Evolutionary conservation across 1,139 yeast species (phyloP).

Genomic region (Hyphopichia buzzinii): DNA sequence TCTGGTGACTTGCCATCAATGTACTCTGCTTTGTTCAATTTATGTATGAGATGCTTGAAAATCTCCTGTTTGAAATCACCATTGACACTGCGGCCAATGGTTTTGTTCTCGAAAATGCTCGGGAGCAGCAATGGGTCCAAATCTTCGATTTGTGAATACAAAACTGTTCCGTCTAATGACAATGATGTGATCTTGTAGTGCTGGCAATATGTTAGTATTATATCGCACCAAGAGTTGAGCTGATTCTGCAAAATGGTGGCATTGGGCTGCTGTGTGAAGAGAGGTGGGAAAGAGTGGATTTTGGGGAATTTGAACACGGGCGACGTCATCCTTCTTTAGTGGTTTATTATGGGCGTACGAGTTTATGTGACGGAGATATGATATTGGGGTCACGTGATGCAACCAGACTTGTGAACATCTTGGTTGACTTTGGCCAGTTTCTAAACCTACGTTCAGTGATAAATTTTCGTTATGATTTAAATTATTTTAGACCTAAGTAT

Average conservation of each 20-base stretch:
- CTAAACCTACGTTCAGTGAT: neutral
- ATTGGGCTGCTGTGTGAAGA: conserved; percentile 88
- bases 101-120: conserved; percentile 46
- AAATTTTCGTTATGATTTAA: neutral
- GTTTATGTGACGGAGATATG: no score
- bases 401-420: no score
- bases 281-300: conserved; percentile 86
- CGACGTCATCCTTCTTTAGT: no score
- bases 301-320: conserved; percentile 51
- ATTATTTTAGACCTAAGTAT: neutral
- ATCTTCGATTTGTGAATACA: conserved; percentile 25
- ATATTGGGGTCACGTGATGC: conserved; percentile 1
- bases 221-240: conserved; percentile 45
- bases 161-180: conserved; percentile 28
- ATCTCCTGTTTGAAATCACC: conserved; percentile 56
- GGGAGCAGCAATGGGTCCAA: conserved; percentile 21
- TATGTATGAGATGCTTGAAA: conserved; percentile 54
- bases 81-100: conserved; percentile 53
- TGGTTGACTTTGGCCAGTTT: neutral
- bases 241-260: conserved; percentile 76
- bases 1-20: conserved; percentile 41
- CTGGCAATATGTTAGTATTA: conserved; percentile 56
- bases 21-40: conserved; percentile 53
- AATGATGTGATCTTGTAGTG: conserved; percentile 46
- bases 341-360: no score